These are phyloP conservation scores for Saccharomycopsis hybrid DNA, from an alignment of 1,139 yeast genomes.

Conservation along the genomic window DNA sequence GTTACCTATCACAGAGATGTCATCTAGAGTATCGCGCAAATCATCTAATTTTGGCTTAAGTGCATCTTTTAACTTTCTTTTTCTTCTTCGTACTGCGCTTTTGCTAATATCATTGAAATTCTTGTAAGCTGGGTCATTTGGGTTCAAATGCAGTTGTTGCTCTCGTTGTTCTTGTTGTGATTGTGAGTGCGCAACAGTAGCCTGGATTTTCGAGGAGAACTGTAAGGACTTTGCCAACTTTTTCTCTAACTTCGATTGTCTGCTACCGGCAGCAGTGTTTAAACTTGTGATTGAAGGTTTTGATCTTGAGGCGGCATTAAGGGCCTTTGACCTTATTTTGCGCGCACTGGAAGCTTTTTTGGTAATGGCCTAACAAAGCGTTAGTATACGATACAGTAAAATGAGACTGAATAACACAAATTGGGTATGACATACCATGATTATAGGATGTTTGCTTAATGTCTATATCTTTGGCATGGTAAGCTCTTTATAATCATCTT, in stretches of 20 bases:
- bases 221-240: conserved; percentile 32
- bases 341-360: too few relatives aligned
- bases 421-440: too few relatives aligned
- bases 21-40: conserved; percentile 41
- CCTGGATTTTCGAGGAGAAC: conserved; percentile 30
- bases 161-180: conserved; percentile 7
- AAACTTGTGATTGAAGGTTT: too few relatives aligned
- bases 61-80: conserved; percentile 55
- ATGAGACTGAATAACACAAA: too few relatives aligned
- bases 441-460: too few relatives aligned
- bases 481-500: too few relatives aligned
- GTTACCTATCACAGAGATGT: conserved; percentile 18
- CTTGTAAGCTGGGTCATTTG: conserved; percentile 26
- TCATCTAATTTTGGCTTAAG: conserved; percentile 64
- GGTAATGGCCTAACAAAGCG: too few relatives aligned
- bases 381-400: too few relatives aligned
- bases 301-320: too few relatives aligned
- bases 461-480: too few relatives aligned
- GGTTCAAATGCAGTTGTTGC: conserved; percentile 3
- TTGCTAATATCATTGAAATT: conserved; percentile 47
- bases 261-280: conserved; percentile 21
- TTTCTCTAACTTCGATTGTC: conserved; percentile 50
- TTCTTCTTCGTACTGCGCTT: conserved; percentile 58
- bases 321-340: too few relatives aligned
- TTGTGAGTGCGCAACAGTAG: conserved; percentile 25